These are phyloP conservation scores for Hypoxylon lienhwacheense DNA, from an alignment of 495 filamentous ascomycete species.

Conservation along the genomic window DNA sequence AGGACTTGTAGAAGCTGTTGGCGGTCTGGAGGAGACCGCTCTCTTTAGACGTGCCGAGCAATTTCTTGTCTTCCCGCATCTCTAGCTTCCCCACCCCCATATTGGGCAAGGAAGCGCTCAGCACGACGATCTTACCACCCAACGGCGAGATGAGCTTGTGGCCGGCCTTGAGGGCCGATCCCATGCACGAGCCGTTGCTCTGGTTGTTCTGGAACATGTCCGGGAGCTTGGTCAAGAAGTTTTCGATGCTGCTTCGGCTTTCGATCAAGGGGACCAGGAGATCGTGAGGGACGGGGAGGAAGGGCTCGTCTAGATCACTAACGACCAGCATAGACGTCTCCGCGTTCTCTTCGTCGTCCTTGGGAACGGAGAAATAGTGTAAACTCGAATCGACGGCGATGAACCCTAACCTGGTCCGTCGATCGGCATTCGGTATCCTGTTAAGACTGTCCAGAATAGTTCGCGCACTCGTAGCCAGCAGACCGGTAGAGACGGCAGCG, in stretches of 20 bases:
- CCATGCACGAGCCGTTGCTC: conserved; percentile 84
- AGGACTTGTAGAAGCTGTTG: conserved; percentile 97
- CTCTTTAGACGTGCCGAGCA: conserved; percentile 93
- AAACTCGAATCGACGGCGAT: conserved; percentile 93
- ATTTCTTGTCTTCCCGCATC: conserved; percentile 94
- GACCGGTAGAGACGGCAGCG: conserved; percentile 83
- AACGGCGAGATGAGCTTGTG: conserved; percentile 93
- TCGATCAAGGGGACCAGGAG: conserved; percentile 90
- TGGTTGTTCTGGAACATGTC: conserved; percentile 96
- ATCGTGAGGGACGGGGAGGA: conserved; percentile 87
- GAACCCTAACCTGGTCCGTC: conserved; percentile 89
- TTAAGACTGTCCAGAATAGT: conserved; percentile 95
- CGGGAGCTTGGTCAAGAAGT: conserved; percentile 86
- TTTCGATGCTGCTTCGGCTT: conserved; percentile 85
- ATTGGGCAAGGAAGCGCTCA: conserved; percentile 89
- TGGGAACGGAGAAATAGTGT: conserved; percentile 92
- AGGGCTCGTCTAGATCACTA: conserved; percentile 95
- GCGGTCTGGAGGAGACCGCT: conserved; percentile 82
- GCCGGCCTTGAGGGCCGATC: conserved; percentile 85
- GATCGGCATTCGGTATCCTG: conserved; percentile 94
- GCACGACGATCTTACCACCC: conserved; percentile 90
- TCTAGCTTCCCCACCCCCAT: conserved; percentile 86
- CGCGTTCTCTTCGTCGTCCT: conserved; percentile 77
- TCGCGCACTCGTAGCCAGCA: conserved; percentile 91
- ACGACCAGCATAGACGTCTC: conserved; percentile 92